phyloP scores from a whole-genome alignment of 768 basidiomycete species.

The Leucogyrophana mollusca region DNA sequence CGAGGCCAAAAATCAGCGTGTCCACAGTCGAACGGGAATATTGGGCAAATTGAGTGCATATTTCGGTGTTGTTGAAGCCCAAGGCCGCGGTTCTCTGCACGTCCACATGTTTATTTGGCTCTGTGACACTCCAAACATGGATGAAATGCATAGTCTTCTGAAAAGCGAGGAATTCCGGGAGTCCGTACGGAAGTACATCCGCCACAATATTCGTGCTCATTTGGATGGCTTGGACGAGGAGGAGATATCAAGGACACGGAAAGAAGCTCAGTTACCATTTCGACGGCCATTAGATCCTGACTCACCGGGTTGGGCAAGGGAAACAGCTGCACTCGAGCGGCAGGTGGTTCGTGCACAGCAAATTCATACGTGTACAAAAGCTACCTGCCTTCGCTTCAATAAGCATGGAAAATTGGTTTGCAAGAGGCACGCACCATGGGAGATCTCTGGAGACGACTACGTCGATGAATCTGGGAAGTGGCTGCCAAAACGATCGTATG shows the following conservation, averaged over 20 bases:
- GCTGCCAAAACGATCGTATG: slow-evolving; percentile 19
- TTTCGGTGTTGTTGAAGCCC: slow-evolving; percentile 37
- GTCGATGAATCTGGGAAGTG: slow-evolving; percentile 26
- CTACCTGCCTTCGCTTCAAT: slow-evolving; percentile 16
- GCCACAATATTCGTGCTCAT: slow-evolving; percentile 29
- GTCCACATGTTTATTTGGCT: slow-evolving; percentile 41
- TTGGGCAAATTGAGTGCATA: slow-evolving; percentile 32
- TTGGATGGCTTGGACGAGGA: slow-evolving; percentile 21
- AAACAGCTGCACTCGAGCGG: slow-evolving; percentile 11
- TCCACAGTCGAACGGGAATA: slow-evolving; percentile 25
- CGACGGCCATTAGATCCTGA: slow-evolving; percentile 34
- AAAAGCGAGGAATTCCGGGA: slow-evolving; percentile 24
- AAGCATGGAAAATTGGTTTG: slow-evolving; percentile 23
- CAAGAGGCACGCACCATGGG: slow-evolving; percentile 35
- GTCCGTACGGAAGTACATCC: slow-evolving; percentile 27
- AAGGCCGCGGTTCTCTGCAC: slow-evolving; percentile 40
- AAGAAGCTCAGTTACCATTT: slow-evolving; percentile 27
- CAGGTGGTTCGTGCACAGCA: slow-evolving; percentile 27
- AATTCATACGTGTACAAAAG: slow-evolving; percentile 29
- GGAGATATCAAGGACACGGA: slow-evolving; percentile 20
- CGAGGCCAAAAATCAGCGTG: slow-evolving; percentile 12
- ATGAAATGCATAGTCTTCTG: slow-evolving; percentile 25
- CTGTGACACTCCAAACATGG: slow-evolving; percentile 25
- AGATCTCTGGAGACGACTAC: slow-evolving; percentile 13
- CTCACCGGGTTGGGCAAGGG: no score